phyloP scores from a whole-genome alignment of 2,329 filamentous ascomycete species.

The Ceratocystis lukuohia region DNA sequence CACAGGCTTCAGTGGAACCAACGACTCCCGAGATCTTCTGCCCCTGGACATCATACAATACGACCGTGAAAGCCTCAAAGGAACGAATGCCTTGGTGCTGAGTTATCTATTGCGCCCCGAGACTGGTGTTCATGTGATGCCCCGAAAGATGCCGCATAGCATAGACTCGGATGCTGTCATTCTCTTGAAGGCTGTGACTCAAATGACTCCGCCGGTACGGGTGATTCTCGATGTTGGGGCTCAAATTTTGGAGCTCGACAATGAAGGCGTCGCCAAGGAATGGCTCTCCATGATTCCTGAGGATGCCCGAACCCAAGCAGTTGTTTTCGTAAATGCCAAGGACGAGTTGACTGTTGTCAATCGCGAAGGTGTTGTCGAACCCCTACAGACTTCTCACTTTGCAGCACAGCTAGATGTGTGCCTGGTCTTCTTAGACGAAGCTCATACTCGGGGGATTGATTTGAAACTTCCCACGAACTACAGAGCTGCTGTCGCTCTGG shows the following conservation, averaged over 20 bases:
- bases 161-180: constrained; percentile 27
- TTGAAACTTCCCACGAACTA: constrained; percentile 45
- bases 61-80: constrained; percentile 39
- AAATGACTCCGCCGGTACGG: constrained; percentile 30
- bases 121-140: constrained; percentile 32
- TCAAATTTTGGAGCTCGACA: constrained; percentile 51
- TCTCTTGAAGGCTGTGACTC: constrained; percentile 34
- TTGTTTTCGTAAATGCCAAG: not conserved
- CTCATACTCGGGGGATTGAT: constrained; percentile 58
- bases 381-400: constrained; percentile 46
- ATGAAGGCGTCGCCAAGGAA: constrained; percentile 36
- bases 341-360: constrained; percentile 44
- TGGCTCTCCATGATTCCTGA: constrained; percentile 36
- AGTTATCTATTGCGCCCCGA: constrained; percentile 41
- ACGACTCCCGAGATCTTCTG: constrained; percentile 45
- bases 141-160: constrained; percentile 10
- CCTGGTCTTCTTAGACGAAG: constrained; percentile 55
- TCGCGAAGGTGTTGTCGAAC: constrained; percentile 32
- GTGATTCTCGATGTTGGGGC: constrained; percentile 62
- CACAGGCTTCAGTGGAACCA: constrained; percentile 59
- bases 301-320: constrained; percentile 22
- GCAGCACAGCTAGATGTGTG: constrained; percentile 42
- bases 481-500: constrained; percentile 54
- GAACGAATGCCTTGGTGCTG: constrained; percentile 57
- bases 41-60: constrained; percentile 43